These are phyloP conservation scores for Kalaharituber pfeilii DNA, from an alignment of 2,329 filamentous ascomycete species.

Conservation along the genomic window DNA sequence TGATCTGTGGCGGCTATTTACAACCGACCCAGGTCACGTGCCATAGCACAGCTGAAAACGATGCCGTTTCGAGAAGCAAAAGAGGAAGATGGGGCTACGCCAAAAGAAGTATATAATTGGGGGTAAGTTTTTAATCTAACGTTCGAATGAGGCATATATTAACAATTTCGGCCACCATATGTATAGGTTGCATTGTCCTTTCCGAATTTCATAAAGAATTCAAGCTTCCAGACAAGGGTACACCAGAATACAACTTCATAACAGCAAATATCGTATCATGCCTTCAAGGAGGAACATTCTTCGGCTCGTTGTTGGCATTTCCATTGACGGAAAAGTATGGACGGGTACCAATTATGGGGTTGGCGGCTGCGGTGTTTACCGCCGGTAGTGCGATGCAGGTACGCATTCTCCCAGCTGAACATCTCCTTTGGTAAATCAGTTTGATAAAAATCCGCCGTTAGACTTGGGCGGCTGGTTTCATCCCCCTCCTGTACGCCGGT, in stretches of 20 bases:
- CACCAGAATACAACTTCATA: constrained; percentile 12
- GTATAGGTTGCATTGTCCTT: constrained; percentile 6
- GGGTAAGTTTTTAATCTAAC: constrained; percentile 30
- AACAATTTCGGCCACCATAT: too few species aligned
- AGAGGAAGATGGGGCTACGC: constrained; percentile 36
- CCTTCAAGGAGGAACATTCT: constrained; percentile 30
- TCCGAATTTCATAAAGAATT: constrained; percentile 12
- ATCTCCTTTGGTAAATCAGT: neutral
- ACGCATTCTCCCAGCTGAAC: neutral
- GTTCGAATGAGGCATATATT: constrained; percentile 26
- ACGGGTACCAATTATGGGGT: constrained; percentile 34
- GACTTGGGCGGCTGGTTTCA: constrained; percentile 22
- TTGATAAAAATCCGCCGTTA: constrained; percentile 7
- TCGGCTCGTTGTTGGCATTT: constrained; percentile 30
- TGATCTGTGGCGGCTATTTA: too few species aligned
- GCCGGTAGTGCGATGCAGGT: constrained; percentile 26
- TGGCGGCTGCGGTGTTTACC: constrained; percentile 32
- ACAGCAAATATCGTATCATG: constrained; percentile 28
- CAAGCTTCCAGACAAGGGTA: constrained; percentile 7
- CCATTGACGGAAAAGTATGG: constrained; percentile 35
- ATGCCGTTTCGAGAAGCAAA: constrained; percentile 35
- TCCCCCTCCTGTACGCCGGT: constrained; percentile 39
- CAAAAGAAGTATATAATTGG: constrained; percentile 32
- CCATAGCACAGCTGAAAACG: constrained; percentile 4
- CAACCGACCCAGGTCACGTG: too few species aligned